These are phyloP conservation scores for Arthrobotrys pseudoclavata DNA, from an alignment of 2,329 filamentous ascomycete genomes.

Conservation along the genomic window DNA sequence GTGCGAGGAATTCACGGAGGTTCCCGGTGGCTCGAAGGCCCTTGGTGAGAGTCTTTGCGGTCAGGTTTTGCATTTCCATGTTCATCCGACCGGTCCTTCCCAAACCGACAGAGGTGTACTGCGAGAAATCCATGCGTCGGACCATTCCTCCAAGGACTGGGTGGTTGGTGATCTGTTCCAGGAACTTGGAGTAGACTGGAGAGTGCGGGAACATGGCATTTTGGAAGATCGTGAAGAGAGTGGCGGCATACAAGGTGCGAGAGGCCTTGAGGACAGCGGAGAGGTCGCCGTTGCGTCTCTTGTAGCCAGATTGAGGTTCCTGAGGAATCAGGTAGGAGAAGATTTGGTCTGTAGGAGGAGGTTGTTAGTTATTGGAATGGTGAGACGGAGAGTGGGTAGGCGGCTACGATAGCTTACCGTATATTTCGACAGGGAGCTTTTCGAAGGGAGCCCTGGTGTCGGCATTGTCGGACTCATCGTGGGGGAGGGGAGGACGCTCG, in stretches of 20 bases:
- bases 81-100: constrained; percentile 82
- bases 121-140: constrained; percentile 83
- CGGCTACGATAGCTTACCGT: constrained; percentile 72
- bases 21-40: constrained; percentile 80
- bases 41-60: constrained; percentile 77
- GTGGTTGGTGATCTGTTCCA: constrained; percentile 77
- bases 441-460: constrained; percentile 71
- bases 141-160: constrained; percentile 80
- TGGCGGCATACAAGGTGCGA: constrained; percentile 79
- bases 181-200: constrained; percentile 84
- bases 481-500: constrained; percentile 31
- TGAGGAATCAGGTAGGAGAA: constrained; percentile 81
- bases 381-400: constrained; percentile 8
- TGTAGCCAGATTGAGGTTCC: constrained; percentile 80
- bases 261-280: constrained; percentile 83
- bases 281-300: constrained; percentile 81
- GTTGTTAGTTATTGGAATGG: constrained; percentile 28
- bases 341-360: constrained; percentile 73
- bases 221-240: constrained; percentile 80
- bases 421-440: constrained; percentile 77
- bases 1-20: constrained; percentile 81
- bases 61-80: constrained; percentile 80
- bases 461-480: constrained; percentile 8
- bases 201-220: constrained; percentile 87
- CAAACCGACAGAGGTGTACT: constrained; percentile 84